Evolutionary conservation across 331 rosid genomes (phyloP), one percentile per base, ranked within the genome.

Genomic region (Arachis monticola): DNA sequence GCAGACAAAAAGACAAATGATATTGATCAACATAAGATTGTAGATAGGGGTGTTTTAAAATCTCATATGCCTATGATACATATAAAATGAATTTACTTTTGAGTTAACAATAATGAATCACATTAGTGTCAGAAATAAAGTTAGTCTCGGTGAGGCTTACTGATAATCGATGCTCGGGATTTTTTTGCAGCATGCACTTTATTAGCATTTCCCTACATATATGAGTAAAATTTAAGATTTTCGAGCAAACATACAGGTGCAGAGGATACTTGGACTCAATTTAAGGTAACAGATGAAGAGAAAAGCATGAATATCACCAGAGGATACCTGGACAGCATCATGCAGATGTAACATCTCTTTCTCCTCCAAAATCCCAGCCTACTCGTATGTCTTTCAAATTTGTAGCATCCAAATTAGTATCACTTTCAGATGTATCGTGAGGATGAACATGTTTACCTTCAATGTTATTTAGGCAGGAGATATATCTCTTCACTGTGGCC

Each of bases 131-230:
- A 12, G 2, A 67, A 76, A 83, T 17, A 41, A 73, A 61, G 42
- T 67, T 62, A 42, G 4, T 63, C 65, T 31, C 31, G 27, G 67
- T 55, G 55, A 88, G 48, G 64, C 92, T 86, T 85, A 93, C 98
- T 67, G 87, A 84, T 38, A 97, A 92, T 62, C 98, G 92, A 79
- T 93, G 92, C 86, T 91, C 97, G 10, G 97, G 98, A 55, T 77
- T 93, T 85, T 93, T 93, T 64, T 96, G 85, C 79, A 93, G 87
- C 98, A 93, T 93, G 81, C 98, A 89, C 78, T 91, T 93, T 78
- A 93, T 91, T 77, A 93, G 92, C 52, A 91, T 88, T 91, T 93
- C 91, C 88, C 96, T 93, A 92, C 11, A 48, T 67, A 80, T 46
- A 55, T 51, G 56, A 64, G 45, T 6, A 10, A 82, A 77, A 9